phyloP scores from a whole-genome alignment of 371 early-diverging fungal species.

The Actinomucor elegans region DNA sequence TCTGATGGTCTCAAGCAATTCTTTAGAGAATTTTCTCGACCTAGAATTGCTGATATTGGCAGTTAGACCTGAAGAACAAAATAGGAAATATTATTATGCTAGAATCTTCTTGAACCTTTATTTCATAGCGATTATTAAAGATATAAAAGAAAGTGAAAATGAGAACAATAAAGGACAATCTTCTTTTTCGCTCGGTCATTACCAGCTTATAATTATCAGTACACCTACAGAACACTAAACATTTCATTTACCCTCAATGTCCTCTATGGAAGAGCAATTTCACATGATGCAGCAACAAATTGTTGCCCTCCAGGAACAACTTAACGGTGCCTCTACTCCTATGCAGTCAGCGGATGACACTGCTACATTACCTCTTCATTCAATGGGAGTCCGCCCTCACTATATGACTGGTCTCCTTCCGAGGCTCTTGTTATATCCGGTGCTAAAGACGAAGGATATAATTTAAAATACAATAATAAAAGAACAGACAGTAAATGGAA shows the following conservation, averaged over 20 bases:
- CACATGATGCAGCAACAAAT: neutral
- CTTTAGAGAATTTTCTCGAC: too few relatives aligned
- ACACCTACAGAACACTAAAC: too few relatives aligned
- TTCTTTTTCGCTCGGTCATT: conserved; percentile 9
- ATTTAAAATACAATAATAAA: too few relatives aligned
- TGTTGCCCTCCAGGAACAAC: neutral
- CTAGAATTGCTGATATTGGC: too few relatives aligned
- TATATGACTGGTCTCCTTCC: conserved; percentile 15
- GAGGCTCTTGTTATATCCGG: neutral
- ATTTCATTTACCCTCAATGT: neutral
- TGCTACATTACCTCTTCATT: conserved; percentile 2
- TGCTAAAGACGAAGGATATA: too few relatives aligned
- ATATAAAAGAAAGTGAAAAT: neutral
- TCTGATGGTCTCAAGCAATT: too few relatives aligned
- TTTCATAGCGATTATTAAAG: conserved; percentile 3
- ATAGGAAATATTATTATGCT: conserved; percentile 5
- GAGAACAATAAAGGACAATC: neutral
- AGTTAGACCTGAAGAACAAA: too few relatives aligned
- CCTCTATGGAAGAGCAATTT: conserved; percentile 1
- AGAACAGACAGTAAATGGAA: too few relatives aligned
- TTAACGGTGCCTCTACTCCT: neutral
- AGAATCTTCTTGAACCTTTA: conserved; percentile 5
- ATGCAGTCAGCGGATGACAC: conserved; percentile 4
- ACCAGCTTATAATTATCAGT: conserved; percentile 4
- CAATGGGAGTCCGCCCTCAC: neutral